phyloP scores from a whole-genome alignment of 2,329 filamentous ascomycete genomes.

The Daldinia sp. region DNA sequence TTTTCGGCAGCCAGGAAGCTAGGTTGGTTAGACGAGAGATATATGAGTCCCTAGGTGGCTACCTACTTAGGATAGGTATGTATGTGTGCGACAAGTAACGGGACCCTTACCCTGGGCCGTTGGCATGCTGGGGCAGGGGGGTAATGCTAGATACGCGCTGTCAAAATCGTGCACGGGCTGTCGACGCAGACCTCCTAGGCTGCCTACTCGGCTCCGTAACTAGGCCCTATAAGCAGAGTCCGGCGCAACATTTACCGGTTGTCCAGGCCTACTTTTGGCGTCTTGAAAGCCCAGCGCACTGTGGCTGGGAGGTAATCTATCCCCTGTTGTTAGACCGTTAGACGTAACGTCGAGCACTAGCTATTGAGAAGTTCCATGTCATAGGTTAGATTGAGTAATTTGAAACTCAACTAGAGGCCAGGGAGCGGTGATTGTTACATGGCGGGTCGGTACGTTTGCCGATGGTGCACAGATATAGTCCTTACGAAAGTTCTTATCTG shows the following conservation, averaged over 20 bases:
- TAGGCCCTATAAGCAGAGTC: neutral
- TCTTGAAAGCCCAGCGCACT: constrained; percentile 34
- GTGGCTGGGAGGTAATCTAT: neutral
- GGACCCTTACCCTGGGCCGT: neutral
- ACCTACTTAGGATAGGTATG: neutral
- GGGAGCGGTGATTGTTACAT: neutral
- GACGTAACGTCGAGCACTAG: constrained; percentile 3
- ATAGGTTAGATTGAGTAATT: constrained; percentile 1
- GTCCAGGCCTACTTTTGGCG: constrained; percentile 20
- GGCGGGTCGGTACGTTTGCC: constrained; percentile 33
- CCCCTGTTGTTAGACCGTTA: constrained; percentile 2
- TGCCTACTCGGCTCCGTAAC: neutral
- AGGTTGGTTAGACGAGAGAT: too few species aligned
- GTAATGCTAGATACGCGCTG: constrained; percentile 6
- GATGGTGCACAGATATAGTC: constrained; percentile 26
- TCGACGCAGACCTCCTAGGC: neutral
- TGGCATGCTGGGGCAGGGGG: neutral
- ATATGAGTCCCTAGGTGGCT: too few species aligned
- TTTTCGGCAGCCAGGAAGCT: constrained; percentile 21
- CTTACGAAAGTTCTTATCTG: constrained; percentile 10
- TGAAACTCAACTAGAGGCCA: constrained; percentile 1
- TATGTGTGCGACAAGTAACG: neutral
- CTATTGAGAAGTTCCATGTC: neutral
- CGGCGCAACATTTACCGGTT: constrained; percentile 25
- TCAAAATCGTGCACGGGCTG: constrained; percentile 29